Base-by-base conservation (phyloP, 1,284 basidiomycete species). In the Irpex sp. region DNA sequence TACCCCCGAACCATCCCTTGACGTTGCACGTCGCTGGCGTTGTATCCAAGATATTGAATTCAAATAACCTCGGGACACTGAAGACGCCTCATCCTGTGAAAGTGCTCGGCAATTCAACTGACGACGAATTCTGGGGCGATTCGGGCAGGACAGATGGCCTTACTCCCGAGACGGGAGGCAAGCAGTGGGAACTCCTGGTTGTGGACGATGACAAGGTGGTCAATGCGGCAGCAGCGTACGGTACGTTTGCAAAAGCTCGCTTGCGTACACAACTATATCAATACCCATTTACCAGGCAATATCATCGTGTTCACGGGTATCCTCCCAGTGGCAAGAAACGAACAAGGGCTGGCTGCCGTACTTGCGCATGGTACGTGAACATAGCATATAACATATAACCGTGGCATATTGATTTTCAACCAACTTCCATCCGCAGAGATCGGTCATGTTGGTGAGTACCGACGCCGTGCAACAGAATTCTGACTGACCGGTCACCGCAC, bases 261-360 rank as follows among this genome's bases (percentile, higher is more conserved):
- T 32, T 32, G 32, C 5, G 32, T 32, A 32, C 5, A 6, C 38
- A 20, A 42, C 62, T 5, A 4, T 13, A 64, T 43, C 27, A 6
- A 43, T 13, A 42, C 5, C 13, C 32, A n/a, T 60, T 27, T 59
- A 24, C 49, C 72, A 86, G 92, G 92, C 3, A 91, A 91, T 75
- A 94, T 98, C 74, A 90, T 97, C 67, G 95, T 99, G 2, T 98
- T 96, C 27, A 97, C 95, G 0, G 97, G 97, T 0, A 96, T 99
- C 65, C 81, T 99, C 7, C 96, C 95, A 0, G 84, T 98, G 4
- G 93, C 92, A 65, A 85, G 85, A 72, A 92, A 96, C 73, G 94
- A 97, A 74, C 88, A 94, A 73, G 97, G 96, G 0, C 83, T 99
- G 0, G 96, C 97, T 1, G 94, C 94, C 6, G 92, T 99, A 1